Conservation (phyloP, 352 stramenopile species). For the Aphanomyces stellatus region DNA sequence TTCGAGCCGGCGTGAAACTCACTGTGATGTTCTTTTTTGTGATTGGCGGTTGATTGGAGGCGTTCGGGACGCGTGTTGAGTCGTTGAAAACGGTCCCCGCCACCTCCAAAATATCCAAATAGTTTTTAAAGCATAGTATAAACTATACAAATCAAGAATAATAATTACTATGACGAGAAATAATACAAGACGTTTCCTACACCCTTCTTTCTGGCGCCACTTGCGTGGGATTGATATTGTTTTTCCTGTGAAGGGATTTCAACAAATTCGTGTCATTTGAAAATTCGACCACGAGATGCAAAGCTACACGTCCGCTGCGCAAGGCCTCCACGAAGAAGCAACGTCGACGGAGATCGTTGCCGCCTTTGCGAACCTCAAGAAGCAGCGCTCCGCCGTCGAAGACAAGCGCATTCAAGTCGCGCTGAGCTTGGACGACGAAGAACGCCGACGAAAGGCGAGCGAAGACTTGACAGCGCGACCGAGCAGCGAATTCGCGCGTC, state of each 20-base stretch:
- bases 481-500: background rate
- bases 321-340: background rate
- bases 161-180: background rate
- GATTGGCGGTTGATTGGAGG: background rate
- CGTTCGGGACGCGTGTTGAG: no score
- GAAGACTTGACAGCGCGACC: background rate
- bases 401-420: conserved; percentile 1
- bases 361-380: conserved; percentile 8
- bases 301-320: background rate
- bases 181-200: no score
- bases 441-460: background rate
- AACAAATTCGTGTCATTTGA: background rate
- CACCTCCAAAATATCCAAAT: no score
- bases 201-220: no score
- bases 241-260: no score
- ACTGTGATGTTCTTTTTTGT: background rate
- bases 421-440: background rate
- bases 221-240: no score
- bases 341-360: background rate
- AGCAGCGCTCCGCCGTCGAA: background rate
- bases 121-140: no score
- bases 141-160: background rate
- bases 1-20: no score
- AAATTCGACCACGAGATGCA: background rate
- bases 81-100: no score